A percentile compares a stretch with the other conserved stretches of the same genome.
phyloP scores from a whole-genome alignment of 805 yeast species.

The Ogataea polymorpha region DNA sequence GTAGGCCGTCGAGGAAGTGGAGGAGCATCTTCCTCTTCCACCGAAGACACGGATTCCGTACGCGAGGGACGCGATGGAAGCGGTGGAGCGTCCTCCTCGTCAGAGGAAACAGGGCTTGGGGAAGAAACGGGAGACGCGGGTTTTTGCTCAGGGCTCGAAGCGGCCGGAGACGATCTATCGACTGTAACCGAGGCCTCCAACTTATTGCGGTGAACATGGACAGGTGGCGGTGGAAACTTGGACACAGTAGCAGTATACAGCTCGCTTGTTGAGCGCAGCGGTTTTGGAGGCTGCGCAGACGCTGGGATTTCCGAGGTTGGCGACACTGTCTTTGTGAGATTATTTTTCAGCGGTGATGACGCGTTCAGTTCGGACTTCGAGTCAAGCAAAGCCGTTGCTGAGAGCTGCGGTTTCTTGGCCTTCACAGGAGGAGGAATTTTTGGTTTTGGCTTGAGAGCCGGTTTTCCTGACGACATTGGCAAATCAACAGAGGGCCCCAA shows the following conservation, averaged over 20 bases:
- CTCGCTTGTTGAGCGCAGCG: background rate
- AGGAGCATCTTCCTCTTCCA: background rate
- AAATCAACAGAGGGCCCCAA: background rate
- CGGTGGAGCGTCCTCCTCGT: slow-evolving; percentile 26
- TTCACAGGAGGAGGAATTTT: slow-evolving; percentile 28
- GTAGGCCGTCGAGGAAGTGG: background rate
- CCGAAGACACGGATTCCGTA: background rate
- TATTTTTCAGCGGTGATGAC: slow-evolving; percentile 6
- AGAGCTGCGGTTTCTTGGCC: slow-evolving; percentile 25
- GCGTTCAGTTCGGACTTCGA: background rate
- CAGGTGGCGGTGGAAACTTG: slow-evolving; percentile 22
- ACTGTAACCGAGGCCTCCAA: background rate
- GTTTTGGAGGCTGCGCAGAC: background rate
- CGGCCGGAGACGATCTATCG: slow-evolving; percentile 11
- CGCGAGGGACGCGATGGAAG: background rate
- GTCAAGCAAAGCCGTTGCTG: background rate
- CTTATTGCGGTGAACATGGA: slow-evolving; percentile 14
- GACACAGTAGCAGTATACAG: background rate
- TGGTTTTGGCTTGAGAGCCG: slow-evolving; percentile 36
- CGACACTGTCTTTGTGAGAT: slow-evolving; percentile 5
- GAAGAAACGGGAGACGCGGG: background rate
- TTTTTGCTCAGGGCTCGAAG: background rate
- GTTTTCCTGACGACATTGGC: slow-evolving; percentile 24
- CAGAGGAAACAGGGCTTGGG: slow-evolving; percentile 4
- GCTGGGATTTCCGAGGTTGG: background rate